Evolutionary conservation across 179 eudicot genomes (phyloP), one percentile per base, ranked within the genome.

Genomic region (Vitellaria paradoxa): DNA sequence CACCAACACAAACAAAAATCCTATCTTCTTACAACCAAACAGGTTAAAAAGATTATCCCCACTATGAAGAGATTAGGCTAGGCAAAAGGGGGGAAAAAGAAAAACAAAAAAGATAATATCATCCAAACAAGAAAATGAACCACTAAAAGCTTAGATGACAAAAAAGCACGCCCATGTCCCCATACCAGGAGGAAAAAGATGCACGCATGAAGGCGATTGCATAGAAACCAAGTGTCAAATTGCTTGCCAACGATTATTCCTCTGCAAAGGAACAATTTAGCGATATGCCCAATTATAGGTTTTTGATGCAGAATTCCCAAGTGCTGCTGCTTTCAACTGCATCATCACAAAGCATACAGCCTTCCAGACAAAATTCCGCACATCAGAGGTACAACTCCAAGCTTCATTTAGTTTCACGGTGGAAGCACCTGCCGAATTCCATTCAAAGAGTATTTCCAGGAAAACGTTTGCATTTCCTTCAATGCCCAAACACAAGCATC

Each of bases 281-380:
- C 37, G 14, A 63, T 23, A 71, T 71, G 18, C 63, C 74, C 45
- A 71, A 71, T 53, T 53, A 53, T 23, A 70, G 42, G 23, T 0
- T 30, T 47, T 53, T 57, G 40, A 20, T 0, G 47, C 60, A 71
- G 74, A 47, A 53, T 20, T 71, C 46, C 26, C 30, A 17, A 55
- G 74, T 55, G 63, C 63, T 53, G 74, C 15, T 71, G 5, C 24
- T 57, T 53, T 71, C 42, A 30, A 71, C n/a, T 53, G 47, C 61
- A 55, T 37, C 37, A 53, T 30, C 23, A 20, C 63, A 7, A 53
- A 42, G 37, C 30, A 52, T 30, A 2, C 14, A 52, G 20, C 61
- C 13, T 24, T 66, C 70, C 50, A 66, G 23, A 66, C 9, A 66
- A 66, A 2, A 30, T 30, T 40, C 21, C 37, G 37, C 37, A 30